Conservation (phyloP, 2,329 filamentous ascomycete species). For the Sordariomycetes sp. region DNA sequence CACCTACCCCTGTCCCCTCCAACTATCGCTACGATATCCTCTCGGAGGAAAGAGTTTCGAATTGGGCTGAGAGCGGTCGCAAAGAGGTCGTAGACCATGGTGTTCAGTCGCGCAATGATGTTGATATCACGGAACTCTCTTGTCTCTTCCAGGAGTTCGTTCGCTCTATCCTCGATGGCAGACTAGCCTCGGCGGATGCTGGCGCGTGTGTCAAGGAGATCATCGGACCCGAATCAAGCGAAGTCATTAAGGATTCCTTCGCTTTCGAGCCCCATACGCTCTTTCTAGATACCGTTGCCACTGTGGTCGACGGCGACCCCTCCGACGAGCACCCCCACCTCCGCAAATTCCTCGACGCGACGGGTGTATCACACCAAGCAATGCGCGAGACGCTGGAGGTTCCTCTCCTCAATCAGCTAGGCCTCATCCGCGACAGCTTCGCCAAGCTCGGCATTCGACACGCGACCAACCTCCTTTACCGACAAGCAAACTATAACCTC, state of each 20-base stretch:
- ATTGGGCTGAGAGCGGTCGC: constrained; percentile 60
- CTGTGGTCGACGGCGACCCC: constrained; percentile 63
- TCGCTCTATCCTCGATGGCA: constrained; percentile 59
- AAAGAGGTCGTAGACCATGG: constrained; percentile 57
- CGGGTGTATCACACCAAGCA: constrained; percentile 57
- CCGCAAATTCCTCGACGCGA: constrained; percentile 59
- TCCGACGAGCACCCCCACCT: constrained; percentile 38
- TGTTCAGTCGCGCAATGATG: constrained; percentile 50
- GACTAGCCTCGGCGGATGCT: constrained; percentile 56
- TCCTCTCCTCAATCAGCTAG: constrained; percentile 61
- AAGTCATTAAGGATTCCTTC: constrained; percentile 36
- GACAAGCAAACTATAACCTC: constrained; percentile 94
- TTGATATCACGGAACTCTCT: constrained; percentile 58
- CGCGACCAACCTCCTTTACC: constrained; percentile 85
- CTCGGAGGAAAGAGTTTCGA: constrained; percentile 55
- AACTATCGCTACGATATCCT: constrained; percentile 66
- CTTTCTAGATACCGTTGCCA: constrained; percentile 75
- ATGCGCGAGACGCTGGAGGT: constrained; percentile 81
- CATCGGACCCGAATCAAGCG: constrained; percentile 43
- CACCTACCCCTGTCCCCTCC: constrained; percentile 22
- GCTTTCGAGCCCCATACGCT: constrained; percentile 54
- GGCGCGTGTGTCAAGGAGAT: constrained; percentile 67
- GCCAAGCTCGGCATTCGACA: constrained; percentile 74
- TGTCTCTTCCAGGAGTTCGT: constrained; percentile 78
- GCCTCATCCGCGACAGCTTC: constrained; percentile 79